Percentiles rank a stretch among this genome's conserved stretches.
Conservation (phyloP, 306 rosid species). For the Gynostemma pentaphyllum region DNA sequence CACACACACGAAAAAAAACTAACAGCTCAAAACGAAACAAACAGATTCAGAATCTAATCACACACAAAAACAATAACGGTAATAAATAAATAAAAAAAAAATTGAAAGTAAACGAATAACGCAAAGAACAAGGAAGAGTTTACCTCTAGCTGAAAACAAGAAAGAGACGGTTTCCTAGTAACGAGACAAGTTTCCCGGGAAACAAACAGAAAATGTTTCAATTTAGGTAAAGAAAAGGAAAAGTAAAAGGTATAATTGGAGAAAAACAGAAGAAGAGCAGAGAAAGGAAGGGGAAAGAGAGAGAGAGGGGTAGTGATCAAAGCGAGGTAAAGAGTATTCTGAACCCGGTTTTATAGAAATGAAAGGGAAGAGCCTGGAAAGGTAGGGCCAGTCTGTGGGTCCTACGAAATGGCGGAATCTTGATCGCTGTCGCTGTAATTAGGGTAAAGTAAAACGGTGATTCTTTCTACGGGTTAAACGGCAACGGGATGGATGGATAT, state of each 20-base stretch:
- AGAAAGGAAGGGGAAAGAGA: background rate
- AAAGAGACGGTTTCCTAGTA: background rate
- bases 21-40: background rate
- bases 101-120: background rate
- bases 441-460: background rate
- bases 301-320: background rate
- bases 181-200: background rate
- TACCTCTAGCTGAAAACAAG: background rate
- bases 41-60: background rate
- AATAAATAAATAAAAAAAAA: background rate
- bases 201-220: slow-evolving; percentile 18
- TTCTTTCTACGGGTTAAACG: background rate
- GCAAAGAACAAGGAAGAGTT: background rate
- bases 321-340: background rate
- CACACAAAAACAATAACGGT: background rate
- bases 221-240: no score
- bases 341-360: background rate
- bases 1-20: background rate
- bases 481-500: background rate
- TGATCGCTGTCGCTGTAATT: background rate
- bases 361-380: background rate
- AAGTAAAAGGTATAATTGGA: background rate
- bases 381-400: slow-evolving; percentile 6
- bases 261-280: background rate
- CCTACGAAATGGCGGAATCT: background rate